These are phyloP conservation scores for Porphyra umbilicalis DNA, from an alignment of 31 red algal genomes.

Conservation along the genomic window DNA sequence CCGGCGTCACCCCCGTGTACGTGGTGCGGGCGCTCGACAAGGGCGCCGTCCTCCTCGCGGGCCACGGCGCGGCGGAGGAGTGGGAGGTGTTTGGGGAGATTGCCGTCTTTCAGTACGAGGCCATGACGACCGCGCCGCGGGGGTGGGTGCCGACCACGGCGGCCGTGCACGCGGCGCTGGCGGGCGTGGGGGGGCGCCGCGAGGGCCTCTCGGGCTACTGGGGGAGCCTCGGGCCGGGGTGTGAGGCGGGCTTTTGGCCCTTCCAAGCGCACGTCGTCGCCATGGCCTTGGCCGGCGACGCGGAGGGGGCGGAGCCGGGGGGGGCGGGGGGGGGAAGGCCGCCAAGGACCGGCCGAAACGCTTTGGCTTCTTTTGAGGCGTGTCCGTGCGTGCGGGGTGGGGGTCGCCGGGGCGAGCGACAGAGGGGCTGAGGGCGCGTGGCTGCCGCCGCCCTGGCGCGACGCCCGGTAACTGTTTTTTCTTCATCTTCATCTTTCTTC, in stretches of 20 bases:
- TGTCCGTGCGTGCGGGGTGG: no score
- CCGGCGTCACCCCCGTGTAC: constrained; percentile 18
- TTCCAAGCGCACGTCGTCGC: constrained; percentile 5
- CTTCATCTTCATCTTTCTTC: no score
- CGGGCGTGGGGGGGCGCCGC: constrained; percentile 1
- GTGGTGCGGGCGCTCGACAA: constrained; percentile 47
- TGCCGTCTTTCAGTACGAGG: constrained; percentile 64
- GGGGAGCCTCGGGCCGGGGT: constrained; percentile 23
- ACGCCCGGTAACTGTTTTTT: neutral
- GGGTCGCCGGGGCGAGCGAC: neutral
- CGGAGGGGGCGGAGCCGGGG: neutral
- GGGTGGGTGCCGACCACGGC: constrained; percentile 26
- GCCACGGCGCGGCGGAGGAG: neutral
- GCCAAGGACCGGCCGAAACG: neutral
- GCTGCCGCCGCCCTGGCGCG: neutral
- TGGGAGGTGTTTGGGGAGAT: constrained; percentile 62
- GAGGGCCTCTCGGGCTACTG: constrained; percentile 25
- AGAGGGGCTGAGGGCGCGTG: neutral
- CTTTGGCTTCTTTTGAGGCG: neutral
- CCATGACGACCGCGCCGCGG: constrained; percentile 18
- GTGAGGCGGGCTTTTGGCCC: constrained; percentile 63
- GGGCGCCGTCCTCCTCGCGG: constrained; percentile 20
- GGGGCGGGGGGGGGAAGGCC: neutral
- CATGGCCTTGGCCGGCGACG: neutral
- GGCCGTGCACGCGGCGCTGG: constrained; percentile 15